These are phyloP conservation scores for Emmonsiellopsis sp. DNA, from an alignment of 2,329 filamentous ascomycete species.

Conservation along the genomic window DNA sequence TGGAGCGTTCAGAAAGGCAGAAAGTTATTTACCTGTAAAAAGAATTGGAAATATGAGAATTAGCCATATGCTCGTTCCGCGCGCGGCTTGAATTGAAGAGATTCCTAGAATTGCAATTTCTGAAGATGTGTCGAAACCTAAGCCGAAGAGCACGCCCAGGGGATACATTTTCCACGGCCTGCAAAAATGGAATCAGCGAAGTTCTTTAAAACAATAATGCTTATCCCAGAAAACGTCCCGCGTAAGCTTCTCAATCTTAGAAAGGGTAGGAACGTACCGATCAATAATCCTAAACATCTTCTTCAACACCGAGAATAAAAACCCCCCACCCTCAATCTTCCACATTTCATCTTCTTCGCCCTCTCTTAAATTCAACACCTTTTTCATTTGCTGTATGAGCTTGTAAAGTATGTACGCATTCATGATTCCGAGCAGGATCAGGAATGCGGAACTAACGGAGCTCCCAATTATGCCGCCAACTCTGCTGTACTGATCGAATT, in stretches of 20 bases:
- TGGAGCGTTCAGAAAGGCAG: background rate
- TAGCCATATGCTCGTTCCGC: slow-evolving; percentile 85
- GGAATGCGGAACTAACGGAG: slow-evolving; percentile 70
- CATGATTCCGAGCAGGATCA: slow-evolving; percentile 71
- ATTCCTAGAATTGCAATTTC: slow-evolving; percentile 90
- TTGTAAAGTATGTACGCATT: slow-evolving; percentile 80
- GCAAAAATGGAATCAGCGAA: background rate
- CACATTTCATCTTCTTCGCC: slow-evolving; percentile 45
- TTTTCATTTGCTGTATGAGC: slow-evolving; percentile 58
- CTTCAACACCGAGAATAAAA: slow-evolving; percentile 62
- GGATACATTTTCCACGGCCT: slow-evolving; percentile 89
- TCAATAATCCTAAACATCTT: slow-evolving; percentile 66
- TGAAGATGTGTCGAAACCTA: slow-evolving; percentile 92
- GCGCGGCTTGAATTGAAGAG: slow-evolving; percentile 72
- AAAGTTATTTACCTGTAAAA: slow-evolving; percentile 57
- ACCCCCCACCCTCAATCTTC: slow-evolving; percentile 66
- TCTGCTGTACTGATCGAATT: slow-evolving; percentile 69
- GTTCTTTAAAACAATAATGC: too few species aligned
- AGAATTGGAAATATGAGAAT: slow-evolving; percentile 85
- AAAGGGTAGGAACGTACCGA: slow-evolving; percentile 20
- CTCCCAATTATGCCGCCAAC: slow-evolving; percentile 86
- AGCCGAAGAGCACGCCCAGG: slow-evolving; percentile 74
- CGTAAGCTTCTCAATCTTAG: too few species aligned
- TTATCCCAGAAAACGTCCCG: too few species aligned
- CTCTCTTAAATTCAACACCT: slow-evolving; percentile 44